Evolutionary conservation across 2,329 filamentous ascomycete genomes (phyloP).

Genomic region (Sclerotinia glacialis): DNA sequence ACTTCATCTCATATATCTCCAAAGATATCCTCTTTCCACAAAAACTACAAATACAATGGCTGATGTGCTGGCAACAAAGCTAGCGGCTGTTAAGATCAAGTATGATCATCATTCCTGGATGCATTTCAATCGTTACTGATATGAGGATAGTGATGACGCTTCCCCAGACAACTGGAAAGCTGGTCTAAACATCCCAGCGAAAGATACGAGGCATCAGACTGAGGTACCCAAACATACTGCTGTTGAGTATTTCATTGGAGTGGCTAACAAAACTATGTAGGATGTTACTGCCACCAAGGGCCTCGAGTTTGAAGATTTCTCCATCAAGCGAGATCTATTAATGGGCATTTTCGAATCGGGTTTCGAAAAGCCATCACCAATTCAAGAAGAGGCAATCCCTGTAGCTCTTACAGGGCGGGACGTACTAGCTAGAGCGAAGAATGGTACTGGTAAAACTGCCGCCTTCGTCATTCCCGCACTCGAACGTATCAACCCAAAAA

Average conservation of each 20-base stretch:
- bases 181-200: conserved; percentile 66
- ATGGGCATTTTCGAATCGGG: conserved; percentile 99
- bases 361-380: conserved; percentile 97
- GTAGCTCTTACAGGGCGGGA: conserved; percentile 94
- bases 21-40: conserved; percentile 8
- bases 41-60: conserved; percentile 41
- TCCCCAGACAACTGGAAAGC: conserved; percentile 69
- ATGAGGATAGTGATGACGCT: conserved; percentile 23
- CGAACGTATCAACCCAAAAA: conserved; percentile 94
- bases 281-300: conserved; percentile 99
- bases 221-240: conserved; percentile 54
- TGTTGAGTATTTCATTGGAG: not conserved
- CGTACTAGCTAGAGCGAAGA: conserved; percentile 94
- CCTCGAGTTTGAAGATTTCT: conserved; percentile 95
- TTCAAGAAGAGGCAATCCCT: conserved; percentile 98
- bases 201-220: conserved; percentile 76
- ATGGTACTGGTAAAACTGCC: conserved; percentile 96
- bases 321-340: conserved; percentile 88
- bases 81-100: conserved; percentile 53
- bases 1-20: conserved; percentile 6
- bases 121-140: conserved; percentile 14
- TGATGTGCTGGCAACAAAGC: conserved; percentile 51
- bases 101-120: conserved; percentile 30
- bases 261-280: conserved; percentile 45
- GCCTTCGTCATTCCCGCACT: conserved; percentile 96